These are phyloP conservation scores for Rhodamnia rubescens DNA, from an alignment of 345 rosid species.

Conservation along the genomic window DNA sequence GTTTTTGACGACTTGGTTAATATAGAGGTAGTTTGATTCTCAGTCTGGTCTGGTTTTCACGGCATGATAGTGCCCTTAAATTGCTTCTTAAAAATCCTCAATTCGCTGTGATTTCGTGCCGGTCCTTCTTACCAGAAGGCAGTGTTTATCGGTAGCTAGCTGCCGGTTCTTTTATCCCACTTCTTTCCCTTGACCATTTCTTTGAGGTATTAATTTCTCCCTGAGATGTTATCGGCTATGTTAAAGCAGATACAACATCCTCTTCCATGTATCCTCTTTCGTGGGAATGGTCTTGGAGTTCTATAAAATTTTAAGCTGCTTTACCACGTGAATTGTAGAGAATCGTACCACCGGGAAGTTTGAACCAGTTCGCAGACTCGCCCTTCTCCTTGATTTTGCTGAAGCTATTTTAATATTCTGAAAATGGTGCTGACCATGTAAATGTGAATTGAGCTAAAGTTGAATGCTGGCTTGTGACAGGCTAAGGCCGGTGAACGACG, in stretches of 20 bases:
- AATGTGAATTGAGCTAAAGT: too few species aligned
- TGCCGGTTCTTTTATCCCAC: conserved; percentile 53
- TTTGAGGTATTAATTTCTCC: conserved; percentile 31
- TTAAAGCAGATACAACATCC: too few species aligned
- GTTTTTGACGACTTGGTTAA: neutral
- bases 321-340: too few species aligned
- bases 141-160: conserved; percentile 32
- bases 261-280: too few species aligned
- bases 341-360: too few species aligned
- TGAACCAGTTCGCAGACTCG: too few species aligned
- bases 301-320: neutral
- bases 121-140: conserved; percentile 43
- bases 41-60: too few species aligned
- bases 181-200: conserved; percentile 56
- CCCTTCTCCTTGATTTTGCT: too few species aligned
- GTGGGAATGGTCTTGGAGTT: neutral
- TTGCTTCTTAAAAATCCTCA: neutral
- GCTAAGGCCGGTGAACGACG: too few species aligned
- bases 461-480: too few species aligned
- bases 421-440: too few species aligned
- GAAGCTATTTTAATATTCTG: too few species aligned
- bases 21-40: neutral
- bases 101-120: neutral
- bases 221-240: neutral
- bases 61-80: neutral